Evolutionary conservation across 176 grass and related monocot species (phyloP).

Genomic region (Eremochloa ophiuroides): DNA sequence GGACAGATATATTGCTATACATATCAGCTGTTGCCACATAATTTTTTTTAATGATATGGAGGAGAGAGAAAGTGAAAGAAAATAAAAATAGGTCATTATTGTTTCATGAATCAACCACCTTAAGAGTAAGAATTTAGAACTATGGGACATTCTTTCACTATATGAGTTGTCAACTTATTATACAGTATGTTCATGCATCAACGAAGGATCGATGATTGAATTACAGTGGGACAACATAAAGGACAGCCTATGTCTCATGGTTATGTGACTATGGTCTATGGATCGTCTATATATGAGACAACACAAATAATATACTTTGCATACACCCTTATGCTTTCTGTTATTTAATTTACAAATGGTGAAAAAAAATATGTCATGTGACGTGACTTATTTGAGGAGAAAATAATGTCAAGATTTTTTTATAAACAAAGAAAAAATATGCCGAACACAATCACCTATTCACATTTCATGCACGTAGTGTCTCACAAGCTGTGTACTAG

Average conservation of each 20-base stretch:
- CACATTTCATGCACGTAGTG: conserved; percentile 28
- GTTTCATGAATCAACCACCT: not conserved
- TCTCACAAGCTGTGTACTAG: not conserved
- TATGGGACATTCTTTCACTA: not conserved
- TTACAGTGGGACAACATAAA: not conserved
- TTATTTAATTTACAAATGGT: not conserved
- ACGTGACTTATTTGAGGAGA: conserved; percentile 11
- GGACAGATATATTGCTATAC: too few species aligned
- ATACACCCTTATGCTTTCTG: not conserved
- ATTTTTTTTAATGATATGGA: too few species aligned
- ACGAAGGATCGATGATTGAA: too few species aligned
- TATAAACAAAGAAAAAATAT: not conserved
- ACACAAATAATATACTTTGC: not conserved
- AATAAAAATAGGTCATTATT: not conserved
- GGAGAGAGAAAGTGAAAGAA: not conserved
- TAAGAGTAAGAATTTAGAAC: not conserved
- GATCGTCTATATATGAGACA: not conserved
- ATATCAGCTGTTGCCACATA: too few species aligned
- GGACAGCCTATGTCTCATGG: not conserved
- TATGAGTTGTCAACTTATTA: too few species aligned
- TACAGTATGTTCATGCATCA: too few species aligned
- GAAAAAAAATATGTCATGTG: not conserved
- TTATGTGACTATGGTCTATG: not conserved
- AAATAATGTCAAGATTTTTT: not conserved
- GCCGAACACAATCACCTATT: not conserved